These are phyloP conservation scores for Dimargaris cristalligena DNA, from an alignment of 192 early-diverging fungal species.

Conservation along the genomic window DNA sequence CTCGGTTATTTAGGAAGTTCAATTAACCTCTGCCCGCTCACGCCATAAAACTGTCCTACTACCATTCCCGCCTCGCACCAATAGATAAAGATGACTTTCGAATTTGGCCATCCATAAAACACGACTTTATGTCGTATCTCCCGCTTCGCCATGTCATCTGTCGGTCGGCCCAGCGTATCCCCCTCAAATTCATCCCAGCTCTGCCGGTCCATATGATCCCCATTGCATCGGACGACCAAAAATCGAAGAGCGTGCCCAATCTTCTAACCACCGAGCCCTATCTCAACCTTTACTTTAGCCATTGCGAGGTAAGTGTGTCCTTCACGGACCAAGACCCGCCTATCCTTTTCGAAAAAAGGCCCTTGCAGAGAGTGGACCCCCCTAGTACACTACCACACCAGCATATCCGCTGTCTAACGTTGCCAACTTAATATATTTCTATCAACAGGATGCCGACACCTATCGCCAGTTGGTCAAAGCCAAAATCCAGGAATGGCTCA, in stretches of 20 bases:
- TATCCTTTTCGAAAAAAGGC: too few species aligned
- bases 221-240: background rate
- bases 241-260: background rate
- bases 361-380: too few species aligned
- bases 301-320: slow-evolving; percentile 48
- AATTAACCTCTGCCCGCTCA: background rate
- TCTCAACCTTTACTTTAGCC: slow-evolving; percentile 65
- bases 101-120: slow-evolving; percentile 9
- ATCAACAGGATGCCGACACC: slow-evolving; percentile 48
- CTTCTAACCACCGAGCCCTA: slow-evolving; percentile 29
- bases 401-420: too few species aligned
- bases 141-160: background rate
- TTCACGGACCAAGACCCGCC: background rate
- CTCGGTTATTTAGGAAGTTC: background rate
- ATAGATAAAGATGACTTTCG: slow-evolving; percentile 8
- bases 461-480: slow-evolving; percentile 47
- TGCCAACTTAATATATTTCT: slow-evolving; percentile 3
- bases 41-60: background rate
- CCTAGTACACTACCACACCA: too few species aligned
- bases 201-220: background rate
- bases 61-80: background rate
- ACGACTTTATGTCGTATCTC: background rate
- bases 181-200: background rate
- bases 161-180: background rate
- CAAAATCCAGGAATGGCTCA: slow-evolving; percentile 64